Conservation (phyloP, 805 yeast genomes). For the Candida cerambycidarum region DNA sequence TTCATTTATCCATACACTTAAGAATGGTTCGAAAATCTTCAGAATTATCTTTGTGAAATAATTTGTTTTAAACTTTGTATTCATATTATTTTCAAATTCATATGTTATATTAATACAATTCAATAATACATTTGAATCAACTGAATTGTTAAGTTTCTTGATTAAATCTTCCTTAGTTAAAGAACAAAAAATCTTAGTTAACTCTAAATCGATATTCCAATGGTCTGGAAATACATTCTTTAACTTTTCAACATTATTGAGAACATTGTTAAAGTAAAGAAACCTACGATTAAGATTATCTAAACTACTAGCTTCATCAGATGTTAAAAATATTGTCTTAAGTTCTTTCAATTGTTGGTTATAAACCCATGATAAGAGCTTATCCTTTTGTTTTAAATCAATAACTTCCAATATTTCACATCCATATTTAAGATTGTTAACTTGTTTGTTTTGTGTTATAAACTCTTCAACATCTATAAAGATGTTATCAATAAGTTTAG, state of each 20-base stretch:
- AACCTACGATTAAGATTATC: slow-evolving; percentile 84
- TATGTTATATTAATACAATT: slow-evolving; percentile 71
- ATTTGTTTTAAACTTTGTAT: slow-evolving; percentile 55
- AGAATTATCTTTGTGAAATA: slow-evolving; percentile 51
- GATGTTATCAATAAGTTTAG: slow-evolving; percentile 63
- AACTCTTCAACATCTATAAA: slow-evolving; percentile 66
- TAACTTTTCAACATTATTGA: slow-evolving; percentile 58
- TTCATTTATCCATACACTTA: slow-evolving; percentile 81
- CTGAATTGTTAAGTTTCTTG: slow-evolving; percentile 26
- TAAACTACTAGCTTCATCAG: slow-evolving; percentile 92
- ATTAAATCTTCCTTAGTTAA: slow-evolving; percentile 65
- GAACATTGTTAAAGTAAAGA: slow-evolving; percentile 72
- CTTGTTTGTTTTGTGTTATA: slow-evolving; percentile 27
- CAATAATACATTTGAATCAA: slow-evolving; percentile 60
- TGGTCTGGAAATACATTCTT: slow-evolving; percentile 57
- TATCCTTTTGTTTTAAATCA: slow-evolving; percentile 55
- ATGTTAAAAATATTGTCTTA: slow-evolving; percentile 65
- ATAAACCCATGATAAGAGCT: slow-evolving; percentile 72
- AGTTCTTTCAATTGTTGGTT: slow-evolving; percentile 71
- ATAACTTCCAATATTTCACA: slow-evolving; percentile 69
- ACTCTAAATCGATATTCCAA: slow-evolving; percentile 69
- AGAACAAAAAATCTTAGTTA: slow-evolving; percentile 64
- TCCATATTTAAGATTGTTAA: slow-evolving; percentile 52
- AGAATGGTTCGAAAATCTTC: slow-evolving; percentile 77
- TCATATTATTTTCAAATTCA: slow-evolving; percentile 78